Base-by-base conservation (phyloP, 805 yeast species). In the Zygosaccharomyces pseudorouxii region DNA sequence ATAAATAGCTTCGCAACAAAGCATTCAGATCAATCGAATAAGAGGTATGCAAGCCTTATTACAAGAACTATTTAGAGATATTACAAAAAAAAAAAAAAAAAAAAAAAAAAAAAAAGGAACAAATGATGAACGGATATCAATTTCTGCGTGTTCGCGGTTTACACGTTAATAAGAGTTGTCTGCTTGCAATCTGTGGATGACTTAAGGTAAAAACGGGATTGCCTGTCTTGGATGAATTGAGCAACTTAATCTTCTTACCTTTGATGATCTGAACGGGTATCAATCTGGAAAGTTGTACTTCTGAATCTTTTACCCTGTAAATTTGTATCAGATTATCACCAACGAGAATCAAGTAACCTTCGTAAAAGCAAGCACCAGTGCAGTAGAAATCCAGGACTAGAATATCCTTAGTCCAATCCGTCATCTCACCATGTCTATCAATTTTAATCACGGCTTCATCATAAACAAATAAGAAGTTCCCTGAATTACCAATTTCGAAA, bases 241-340 rank as follows among this genome's bases (percentile, higher is more conserved):
- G 47, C 19, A 75, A 58, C 20, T 65, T 63, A 28, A 87, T 77
- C 55, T 80, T 86, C 60, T 82, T 84, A 19, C 92, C 92, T 3
- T 81, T 76, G 36, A 88, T 73, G 4, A 86, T 83, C 62, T 88
- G 95, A 19, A 77, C 71, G 10, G 84, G 76, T 30, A 75, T 76
- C 19, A 72, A 55, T 31, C 63, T 61, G 22, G 62, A 53, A 46
- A 72, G 58, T 2, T 64, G 63, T 1, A 29, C 41, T 5, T 51
- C 44, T 10, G 49, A 22, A 3, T 56, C 46, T 47, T 69, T 72
- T 9, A 76, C 52, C 30, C 80, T 74, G 71, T 89, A 80, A 2
- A 88, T 73, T 59, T 88, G 95, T 7, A 86, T 72, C 41, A 82
- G 75, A 54, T 85, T 89, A 18, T 81, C 81, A 37, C 84, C 80